A percentile compares a stretch with the other conserved stretches of the same genome.
Conservation (phyloP, 257 asterid species). For the Catharanthus roseus region DNA sequence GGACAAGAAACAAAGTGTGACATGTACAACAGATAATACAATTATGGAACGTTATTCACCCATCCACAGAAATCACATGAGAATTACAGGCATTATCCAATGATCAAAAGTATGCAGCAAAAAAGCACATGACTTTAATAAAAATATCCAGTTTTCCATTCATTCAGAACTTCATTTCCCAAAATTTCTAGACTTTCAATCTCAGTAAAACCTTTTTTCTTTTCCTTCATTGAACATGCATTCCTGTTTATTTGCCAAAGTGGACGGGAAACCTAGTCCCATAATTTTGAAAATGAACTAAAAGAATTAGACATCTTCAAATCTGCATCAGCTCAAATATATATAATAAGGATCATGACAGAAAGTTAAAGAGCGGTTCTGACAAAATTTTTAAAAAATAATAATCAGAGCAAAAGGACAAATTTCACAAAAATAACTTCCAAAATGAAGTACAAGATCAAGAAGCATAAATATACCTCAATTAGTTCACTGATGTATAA, state of each 20-base stretch:
- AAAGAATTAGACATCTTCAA: not conserved
- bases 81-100: not conserved
- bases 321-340: not conserved
- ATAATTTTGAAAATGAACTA: not conserved
- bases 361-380: not conserved
- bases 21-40: not conserved
- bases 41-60: not conserved
- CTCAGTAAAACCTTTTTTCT: not conserved
- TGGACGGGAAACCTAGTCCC: not conserved
- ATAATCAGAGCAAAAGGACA: not conserved
- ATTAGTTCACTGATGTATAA: constrained; percentile 42
- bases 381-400: not conserved
- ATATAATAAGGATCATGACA: not conserved
- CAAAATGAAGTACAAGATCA: constrained; percentile 1
- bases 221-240: not conserved
- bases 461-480: constrained; percentile 44
- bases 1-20: not conserved
- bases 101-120: not conserved
- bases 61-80: not conserved
- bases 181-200: too few relatives aligned
- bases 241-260: not conserved
- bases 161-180: not conserved
- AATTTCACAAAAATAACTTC: not conserved
- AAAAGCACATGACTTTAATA: not conserved
- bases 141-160: not conserved